These are phyloP conservation scores for Rubroboletus pulcherrimus DNA, from an alignment of 768 basidiomycete species.

Conservation along the genomic window DNA sequence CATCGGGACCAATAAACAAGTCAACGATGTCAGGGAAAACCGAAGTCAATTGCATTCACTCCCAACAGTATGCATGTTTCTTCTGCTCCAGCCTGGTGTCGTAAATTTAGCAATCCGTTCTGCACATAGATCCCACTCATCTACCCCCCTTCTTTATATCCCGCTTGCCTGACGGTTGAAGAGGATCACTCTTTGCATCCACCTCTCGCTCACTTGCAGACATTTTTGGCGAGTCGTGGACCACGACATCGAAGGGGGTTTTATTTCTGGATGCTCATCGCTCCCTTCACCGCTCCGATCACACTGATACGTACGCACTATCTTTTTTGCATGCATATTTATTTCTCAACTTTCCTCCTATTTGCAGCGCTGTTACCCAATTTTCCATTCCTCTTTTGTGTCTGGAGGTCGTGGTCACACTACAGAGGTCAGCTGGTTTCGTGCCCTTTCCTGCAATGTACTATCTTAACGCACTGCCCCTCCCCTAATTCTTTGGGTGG, in stretches of 20 bases:
- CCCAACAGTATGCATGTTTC: slow-evolving; percentile 9
- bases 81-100: not conserved
- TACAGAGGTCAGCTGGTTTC: slow-evolving; percentile 53
- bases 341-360: not conserved
- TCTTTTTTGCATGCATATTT: not conserved
- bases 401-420: slow-evolving; percentile 83
- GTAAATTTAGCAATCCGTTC: not conserved
- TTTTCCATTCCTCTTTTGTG: slow-evolving; percentile 81
- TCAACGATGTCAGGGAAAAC: slow-evolving; percentile 9
- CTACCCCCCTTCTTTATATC: slow-evolving; percentile 51
- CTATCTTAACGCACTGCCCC: not conserved
- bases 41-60: slow-evolving; percentile 5
- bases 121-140: slow-evolving; percentile 48
- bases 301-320: slow-evolving; percentile 63
- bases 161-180: slow-evolving; percentile 29
- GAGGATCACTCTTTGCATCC: slow-evolving; percentile 24
- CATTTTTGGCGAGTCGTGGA: slow-evolving; percentile 49
- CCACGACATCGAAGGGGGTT: slow-evolving; percentile 67
- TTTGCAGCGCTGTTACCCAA: slow-evolving; percentile 75
- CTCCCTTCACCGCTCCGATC: slow-evolving; percentile 75
- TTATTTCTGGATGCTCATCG: slow-evolving; percentile 57
- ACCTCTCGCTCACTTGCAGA: slow-evolving; percentile 44
- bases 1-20: slow-evolving; percentile 20
- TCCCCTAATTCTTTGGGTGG: slow-evolving; percentile 1
- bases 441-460: not conserved